Base-by-base conservation (phyloP, 2,329 filamentous ascomycete species). In the Aspergillus fischeri region DNA sequence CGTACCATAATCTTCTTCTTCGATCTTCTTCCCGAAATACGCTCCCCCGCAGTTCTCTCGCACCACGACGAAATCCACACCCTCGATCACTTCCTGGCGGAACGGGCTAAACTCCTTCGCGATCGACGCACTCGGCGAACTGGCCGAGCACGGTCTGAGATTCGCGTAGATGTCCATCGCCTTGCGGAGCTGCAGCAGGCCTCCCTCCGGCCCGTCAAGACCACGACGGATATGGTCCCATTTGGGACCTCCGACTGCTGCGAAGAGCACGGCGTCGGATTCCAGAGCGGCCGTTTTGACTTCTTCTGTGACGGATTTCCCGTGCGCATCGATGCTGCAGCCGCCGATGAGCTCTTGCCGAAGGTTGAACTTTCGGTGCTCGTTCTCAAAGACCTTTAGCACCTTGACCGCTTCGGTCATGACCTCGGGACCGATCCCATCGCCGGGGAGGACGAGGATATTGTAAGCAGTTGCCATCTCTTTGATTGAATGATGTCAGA, bases 131-230 rank as follows among this genome's bases (percentile, higher is more conserved):
- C 71, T 91, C 86, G 60, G 90, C 85, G 79, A 96, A 91, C 81
- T 87, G 88, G 82, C 91, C 5, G 69, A 68, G 54, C 72, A 96
- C 6, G 92, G 92, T 7, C 92, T 86, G 58, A 97, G 83, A 81
- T 97, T 96, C 59, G 91, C 92, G 77, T 92, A 96, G 54, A 92
- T 90, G 69, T 85, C 82, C 81, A 96, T 88, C 75, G 93, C 89
- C 77, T 92, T 95, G 75, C 92, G 89, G 54, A 97, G 86, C 67
- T 81, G 84, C 56, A 97, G 84, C 64, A 96, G 84, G 53, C 92
- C 92, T 73, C 95, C 90, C 73, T 96, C 92, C 0, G 92, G 92
- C 17, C 91, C 89, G 59, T 96, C 87, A 50, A 86, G 78, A 61
- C 89, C 90, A 27, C 63, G 63, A 10, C 73, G 68, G 20, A 65